These are phyloP conservation scores for Teunomyces funiuensis DNA, from an alignment of 805 yeast genomes.

Conservation along the genomic window DNA sequence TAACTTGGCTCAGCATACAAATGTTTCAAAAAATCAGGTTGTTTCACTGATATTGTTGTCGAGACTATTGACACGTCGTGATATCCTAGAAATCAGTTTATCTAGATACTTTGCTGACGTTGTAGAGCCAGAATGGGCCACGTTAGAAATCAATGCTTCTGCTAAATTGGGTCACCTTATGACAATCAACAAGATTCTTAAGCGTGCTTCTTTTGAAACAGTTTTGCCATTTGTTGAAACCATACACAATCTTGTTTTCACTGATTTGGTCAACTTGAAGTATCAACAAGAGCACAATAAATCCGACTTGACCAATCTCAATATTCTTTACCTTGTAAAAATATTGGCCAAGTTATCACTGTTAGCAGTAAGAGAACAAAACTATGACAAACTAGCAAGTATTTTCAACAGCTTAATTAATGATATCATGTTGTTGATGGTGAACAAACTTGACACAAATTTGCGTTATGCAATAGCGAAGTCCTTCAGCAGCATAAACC, in stretches of 20 bases:
- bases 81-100: constrained; percentile 26
- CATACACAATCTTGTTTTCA: constrained; percentile 16
- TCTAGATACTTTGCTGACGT: constrained; percentile 16
- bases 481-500: constrained; percentile 52
- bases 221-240: constrained; percentile 9
- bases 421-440: constrained; percentile 33
- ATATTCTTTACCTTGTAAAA: constrained; percentile 31
- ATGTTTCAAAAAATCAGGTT: constrained; percentile 58
- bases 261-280: constrained; percentile 17
- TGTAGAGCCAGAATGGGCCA: constrained; percentile 20
- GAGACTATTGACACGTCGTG: constrained; percentile 52
- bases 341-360: constrained; percentile 39
- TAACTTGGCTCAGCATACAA: constrained; percentile 28
- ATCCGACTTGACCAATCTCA: constrained; percentile 12
- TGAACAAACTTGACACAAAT: constrained; percentile 48
- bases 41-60: constrained; percentile 54
- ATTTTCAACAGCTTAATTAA: constrained; percentile 49
- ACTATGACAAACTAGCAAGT: constrained; percentile 44
- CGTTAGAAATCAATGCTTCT: constrained; percentile 8
- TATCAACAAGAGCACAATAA: constrained; percentile 9
- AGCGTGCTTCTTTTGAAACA: constrained; percentile 16
- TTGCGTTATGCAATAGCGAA: constrained; percentile 69
- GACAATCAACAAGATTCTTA: constrained; percentile 39
- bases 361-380: constrained; percentile 16
- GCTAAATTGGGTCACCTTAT: constrained; percentile 40